Evolutionary conservation across 2,329 filamentous ascomycete species (phyloP), one percentile per base, ranked within the genome.

Genomic region (Penicillium hordei): DNA sequence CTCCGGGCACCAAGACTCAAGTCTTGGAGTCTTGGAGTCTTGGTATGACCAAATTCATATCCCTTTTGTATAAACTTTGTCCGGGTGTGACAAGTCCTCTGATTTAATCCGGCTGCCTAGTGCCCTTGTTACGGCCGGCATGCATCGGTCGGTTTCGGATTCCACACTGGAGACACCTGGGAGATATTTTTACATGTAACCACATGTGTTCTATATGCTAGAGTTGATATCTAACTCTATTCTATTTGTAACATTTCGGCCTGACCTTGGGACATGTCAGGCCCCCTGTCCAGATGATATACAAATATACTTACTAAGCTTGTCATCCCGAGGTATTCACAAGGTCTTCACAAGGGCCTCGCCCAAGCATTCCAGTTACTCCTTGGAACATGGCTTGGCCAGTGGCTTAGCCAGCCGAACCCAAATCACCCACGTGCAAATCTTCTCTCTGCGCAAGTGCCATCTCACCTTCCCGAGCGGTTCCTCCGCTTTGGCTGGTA

Each of bases 401-500:
- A n/a, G 19, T 31, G 42, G 31, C 48, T 55, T 60, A 45, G 48
- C 42, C 42, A 45, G 19, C 50, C 21, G 49, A 52, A 34, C 40
- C 43, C 51, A 54, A 25, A 25, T 5, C 27, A 29, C 23, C 23
- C 50, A 45, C 52, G 29, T 36, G 39, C 23, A n/a, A 8, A 10
- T 9, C 13, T 38, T n/a, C 7, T 27, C 33, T 21, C 23, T 10
- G n/a, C 13, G 7, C 33, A 10, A 48, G 9, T 21, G 10, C n/a
- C 25, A 40, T 9, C n/a, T 52, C 19, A 23, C 44, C 38, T 42
- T 40, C 39, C 50, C 31, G 9, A 43, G 2, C 48, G 53, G 31
- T 29, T 36, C 57, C 57, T 61, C 58, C 65, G 57, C 54, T 49
- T 60, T 51, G 71, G 71, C 71, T 84, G 81, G 69, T 80, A 82